Base-by-base conservation (phyloP, 2,329 filamentous ascomycete genomes). In the Cercospora sp. region DNA sequence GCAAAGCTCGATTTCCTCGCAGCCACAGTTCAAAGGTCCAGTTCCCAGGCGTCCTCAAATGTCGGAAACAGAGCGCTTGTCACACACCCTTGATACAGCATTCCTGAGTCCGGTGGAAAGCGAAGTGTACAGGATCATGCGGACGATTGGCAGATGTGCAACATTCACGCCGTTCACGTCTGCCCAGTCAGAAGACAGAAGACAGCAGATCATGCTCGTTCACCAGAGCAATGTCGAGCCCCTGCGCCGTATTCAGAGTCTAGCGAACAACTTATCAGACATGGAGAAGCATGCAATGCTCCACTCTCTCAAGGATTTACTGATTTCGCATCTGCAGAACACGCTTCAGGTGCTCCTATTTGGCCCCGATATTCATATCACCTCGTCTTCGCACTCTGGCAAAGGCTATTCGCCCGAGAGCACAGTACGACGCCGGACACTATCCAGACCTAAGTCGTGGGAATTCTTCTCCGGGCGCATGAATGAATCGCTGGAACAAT, bases 41-140 rank as follows among this genome's bases (percentile, higher is more conserved):
- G 7, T 61, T 34, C 64, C 64, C 2, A 37, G 34, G 28, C 62
- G 53, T 2, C 62, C 62, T 12, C 51, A 43, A 30, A 34, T 59
- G 21, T 34, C 62, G n/a, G 62, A 65, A 24, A 65, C 9, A 58
- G 32, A 61, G 3, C 13, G n/a, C 30, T 13, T 61, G 13, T 61
- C 51, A 10, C 37, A 6, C 16, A 21, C 45, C 7, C 49, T 59
- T 26, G 37, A 28, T 24, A 60, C 40, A 4, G 45, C 65, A 16
- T 64, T 66, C 18, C 60, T 69, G 9, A 61, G 49, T 3, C 63
- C 63, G 5, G 16, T 63, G 6, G 63, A 69, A 28, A 30, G 21
- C 12, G 59, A 66, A 60, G 24, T 66, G 28, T 63, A 66, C 45
- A n/a, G 32, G n/a, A 66, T 63, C 53, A 61, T 69, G 28, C 51